These are phyloP conservation scores for Hymenoscyphus fructigenus DNA, from an alignment of 2,329 filamentous ascomycete species.

Conservation along the genomic window DNA sequence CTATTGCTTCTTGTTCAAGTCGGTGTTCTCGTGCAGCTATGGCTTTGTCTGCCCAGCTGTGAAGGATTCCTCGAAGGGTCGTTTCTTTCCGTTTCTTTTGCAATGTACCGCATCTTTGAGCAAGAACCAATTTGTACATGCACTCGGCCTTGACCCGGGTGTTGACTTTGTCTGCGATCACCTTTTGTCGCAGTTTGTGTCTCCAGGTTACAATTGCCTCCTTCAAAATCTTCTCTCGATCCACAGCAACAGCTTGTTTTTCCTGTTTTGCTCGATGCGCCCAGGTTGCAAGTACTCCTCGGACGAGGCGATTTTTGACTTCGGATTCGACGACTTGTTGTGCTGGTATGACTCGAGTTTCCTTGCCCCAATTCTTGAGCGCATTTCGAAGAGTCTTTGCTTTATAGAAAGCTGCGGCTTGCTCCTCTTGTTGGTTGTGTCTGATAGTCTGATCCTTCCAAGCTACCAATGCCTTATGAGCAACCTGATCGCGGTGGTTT, in stretches of 20 bases:
- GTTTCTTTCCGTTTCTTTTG: constrained; percentile 41
- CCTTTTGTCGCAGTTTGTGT: constrained; percentile 54
- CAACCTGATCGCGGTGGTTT: constrained; percentile 13
- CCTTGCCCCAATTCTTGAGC: constrained; percentile 31
- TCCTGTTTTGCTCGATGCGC: constrained; percentile 44
- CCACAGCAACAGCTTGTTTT: constrained; percentile 48
- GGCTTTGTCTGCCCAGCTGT: constrained; percentile 41
- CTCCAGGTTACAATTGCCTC: constrained; percentile 64
- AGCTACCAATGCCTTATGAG: constrained; percentile 21
- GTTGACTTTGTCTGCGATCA: constrained; percentile 52
- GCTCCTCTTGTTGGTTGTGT: constrained; percentile 15
- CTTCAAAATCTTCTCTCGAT: constrained; percentile 52
- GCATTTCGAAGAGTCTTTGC: constrained; percentile 16
- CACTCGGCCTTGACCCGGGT: constrained; percentile 54
- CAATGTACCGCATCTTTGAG: constrained; percentile 44
- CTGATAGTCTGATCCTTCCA: constrained; percentile 27
- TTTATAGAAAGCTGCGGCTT: constrained; percentile 21
- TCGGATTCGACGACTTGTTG: constrained; percentile 42
- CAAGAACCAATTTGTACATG: constrained; percentile 62
- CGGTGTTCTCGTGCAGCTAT: constrained; percentile 32
- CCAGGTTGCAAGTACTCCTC: constrained; percentile 51
- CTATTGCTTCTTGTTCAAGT: constrained; percentile 29
- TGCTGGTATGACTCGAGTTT: constrained; percentile 30
- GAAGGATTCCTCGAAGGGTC: constrained; percentile 40
- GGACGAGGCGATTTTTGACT: constrained; percentile 46